Conservation (phyloP, 2,329 filamentous ascomycete species). For the Penicillium sp. region DNA sequence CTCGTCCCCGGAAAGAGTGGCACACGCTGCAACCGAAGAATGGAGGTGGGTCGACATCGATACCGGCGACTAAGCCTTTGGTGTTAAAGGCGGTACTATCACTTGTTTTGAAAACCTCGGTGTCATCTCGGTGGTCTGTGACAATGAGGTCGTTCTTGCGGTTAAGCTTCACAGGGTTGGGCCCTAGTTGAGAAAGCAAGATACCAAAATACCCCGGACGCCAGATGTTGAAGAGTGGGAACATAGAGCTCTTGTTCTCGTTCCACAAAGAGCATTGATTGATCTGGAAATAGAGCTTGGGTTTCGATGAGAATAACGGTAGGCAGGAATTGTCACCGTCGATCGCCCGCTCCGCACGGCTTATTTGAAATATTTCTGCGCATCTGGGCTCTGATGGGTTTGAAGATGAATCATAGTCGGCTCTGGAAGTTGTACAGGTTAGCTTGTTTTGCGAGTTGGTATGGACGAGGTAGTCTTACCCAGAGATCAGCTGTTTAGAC, state of each 20-base stretch:
- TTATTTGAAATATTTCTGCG: background rate
- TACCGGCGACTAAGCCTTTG: background rate
- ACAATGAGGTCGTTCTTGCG: constrained; percentile 1
- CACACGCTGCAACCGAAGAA: background rate
- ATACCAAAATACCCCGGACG: background rate
- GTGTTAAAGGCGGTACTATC: background rate
- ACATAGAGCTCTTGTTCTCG: background rate
- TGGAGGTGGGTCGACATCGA: constrained; percentile 1
- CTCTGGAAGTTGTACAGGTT: background rate
- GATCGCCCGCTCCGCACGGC: background rate
- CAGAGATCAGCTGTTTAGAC: too few relatives aligned
- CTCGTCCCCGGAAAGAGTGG: background rate
- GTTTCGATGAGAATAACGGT: background rate
- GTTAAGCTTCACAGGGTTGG: background rate
- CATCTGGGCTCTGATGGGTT: background rate
- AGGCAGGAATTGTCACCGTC: background rate
- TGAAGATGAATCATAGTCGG: background rate
- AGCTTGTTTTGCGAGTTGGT: background rate
- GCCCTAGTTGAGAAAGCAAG: background rate
- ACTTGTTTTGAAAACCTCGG: background rate
- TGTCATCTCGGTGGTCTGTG: background rate
- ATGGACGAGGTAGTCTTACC: too few relatives aligned
- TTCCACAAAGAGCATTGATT: background rate
- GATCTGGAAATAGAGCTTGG: constrained; percentile 1
- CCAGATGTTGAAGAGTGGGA: constrained; percentile 1